phyloP scores from a whole-genome alignment of 225 moss, liverwort and hornwort species.

The Pseudisothecium myosuroides region DNA sequence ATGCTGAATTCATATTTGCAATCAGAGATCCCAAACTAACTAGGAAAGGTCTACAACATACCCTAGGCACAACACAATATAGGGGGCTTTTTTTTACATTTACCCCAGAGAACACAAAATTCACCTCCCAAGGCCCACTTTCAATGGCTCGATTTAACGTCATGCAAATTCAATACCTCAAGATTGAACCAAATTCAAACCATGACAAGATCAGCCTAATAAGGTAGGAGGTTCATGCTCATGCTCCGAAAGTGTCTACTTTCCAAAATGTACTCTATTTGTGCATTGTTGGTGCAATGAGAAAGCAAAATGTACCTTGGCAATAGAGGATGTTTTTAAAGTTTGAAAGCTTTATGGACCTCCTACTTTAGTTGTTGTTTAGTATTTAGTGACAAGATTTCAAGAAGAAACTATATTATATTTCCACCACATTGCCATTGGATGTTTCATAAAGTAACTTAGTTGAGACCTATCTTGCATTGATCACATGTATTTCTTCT shows the following conservation, averaged over 20 bases:
- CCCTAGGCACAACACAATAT: too few relatives aligned
- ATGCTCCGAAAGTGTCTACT: neutral
- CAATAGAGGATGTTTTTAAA: accelerated
- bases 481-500: neutral
- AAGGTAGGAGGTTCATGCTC: too few relatives aligned
- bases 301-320: accelerated
- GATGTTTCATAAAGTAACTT: neutral
- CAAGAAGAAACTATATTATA: accelerated
- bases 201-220: too few relatives aligned
- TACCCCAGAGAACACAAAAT: too few relatives aligned
- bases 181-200: too few relatives aligned
- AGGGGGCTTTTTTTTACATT: too few relatives aligned
- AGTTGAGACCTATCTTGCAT: neutral
- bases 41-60: too few relatives aligned
- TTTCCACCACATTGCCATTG: neutral
- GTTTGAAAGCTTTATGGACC: accelerated
- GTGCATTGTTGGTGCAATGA: neutral
- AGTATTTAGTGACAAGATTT: neutral
- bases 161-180: too few relatives aligned
- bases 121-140: too few relatives aligned
- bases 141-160: too few relatives aligned
- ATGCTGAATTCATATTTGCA: too few relatives aligned
- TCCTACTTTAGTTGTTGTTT: neutral
- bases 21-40: too few relatives aligned
- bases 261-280: neutral